These are phyloP conservation scores for Tulasnella sp. DNA, from an alignment of 768 basidiomycete species.

Conservation along the genomic window DNA sequence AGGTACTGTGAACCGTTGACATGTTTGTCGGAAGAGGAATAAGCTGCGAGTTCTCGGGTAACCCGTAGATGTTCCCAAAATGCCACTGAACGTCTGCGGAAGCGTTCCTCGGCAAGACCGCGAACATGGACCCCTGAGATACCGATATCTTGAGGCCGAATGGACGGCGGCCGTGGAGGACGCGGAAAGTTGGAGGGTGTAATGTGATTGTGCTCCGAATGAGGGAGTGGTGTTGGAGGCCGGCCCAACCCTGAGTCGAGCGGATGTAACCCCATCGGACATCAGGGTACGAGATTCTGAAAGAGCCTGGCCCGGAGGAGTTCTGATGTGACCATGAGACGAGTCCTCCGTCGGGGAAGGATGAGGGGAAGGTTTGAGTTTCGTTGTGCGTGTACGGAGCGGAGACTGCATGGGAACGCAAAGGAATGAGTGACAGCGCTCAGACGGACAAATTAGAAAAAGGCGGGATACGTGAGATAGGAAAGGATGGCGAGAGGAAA, in stretches of 20 bases:
- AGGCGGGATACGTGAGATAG: constrained; percentile 9
- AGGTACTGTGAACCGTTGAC: not conserved
- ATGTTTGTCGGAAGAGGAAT: constrained; percentile 3
- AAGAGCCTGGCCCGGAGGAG: not conserved
- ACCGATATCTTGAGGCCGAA: constrained; percentile 12
- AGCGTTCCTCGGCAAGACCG: constrained; percentile 8
- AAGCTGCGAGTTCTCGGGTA: not conserved
- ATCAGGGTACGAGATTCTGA: constrained; percentile 10
- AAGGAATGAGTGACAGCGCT: not conserved
- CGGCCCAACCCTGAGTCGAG: constrained; percentile 26
- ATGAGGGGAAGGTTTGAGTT: constrained; percentile 4
- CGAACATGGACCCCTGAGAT: constrained; percentile 24
- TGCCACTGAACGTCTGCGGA: not conserved
- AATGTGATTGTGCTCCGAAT: constrained; percentile 21
- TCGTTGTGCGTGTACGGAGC: constrained; percentile 10
- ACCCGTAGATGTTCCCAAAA: constrained; percentile 27
- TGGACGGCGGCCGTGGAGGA: not conserved
- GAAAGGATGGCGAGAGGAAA: constrained; percentile 27
- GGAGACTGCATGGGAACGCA: not conserved
- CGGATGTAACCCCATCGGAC: not conserved
- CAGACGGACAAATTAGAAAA: not conserved
- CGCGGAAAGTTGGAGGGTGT: not conserved
- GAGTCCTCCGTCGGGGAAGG: constrained; percentile 26
- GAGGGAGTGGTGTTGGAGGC: constrained; percentile 30
- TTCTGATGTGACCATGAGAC: constrained; percentile 9